These are phyloP conservation scores for Rhodotorula sp. DNA, from an alignment of 1,284 basidiomycete genomes.

Conservation along the genomic window DNA sequence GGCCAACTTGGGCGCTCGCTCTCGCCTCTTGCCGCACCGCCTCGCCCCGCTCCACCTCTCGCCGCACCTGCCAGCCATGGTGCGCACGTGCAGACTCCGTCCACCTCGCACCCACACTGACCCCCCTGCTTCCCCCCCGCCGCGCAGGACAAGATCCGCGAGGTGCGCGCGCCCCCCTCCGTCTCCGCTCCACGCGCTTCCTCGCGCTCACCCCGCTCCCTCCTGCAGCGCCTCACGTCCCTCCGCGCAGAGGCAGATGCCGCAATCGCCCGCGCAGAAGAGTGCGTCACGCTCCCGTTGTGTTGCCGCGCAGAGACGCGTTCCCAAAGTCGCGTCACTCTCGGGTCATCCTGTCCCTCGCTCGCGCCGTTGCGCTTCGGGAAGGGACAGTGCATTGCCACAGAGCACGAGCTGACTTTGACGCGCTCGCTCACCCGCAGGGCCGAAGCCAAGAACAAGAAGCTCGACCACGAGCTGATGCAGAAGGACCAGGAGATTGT, in stretches of 20 bases:
- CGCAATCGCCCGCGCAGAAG: slow-evolving; percentile 75
- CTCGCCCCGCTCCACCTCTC: no score
- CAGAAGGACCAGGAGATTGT: slow-evolving; percentile 84
- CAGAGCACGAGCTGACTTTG: neutral
- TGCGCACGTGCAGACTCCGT: neutral
- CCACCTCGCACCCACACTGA: neutral
- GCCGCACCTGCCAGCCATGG: neutral
- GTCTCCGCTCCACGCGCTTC: neutral
- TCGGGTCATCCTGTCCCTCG: neutral
- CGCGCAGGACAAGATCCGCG: slow-evolving; percentile 58
- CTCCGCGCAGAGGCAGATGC: slow-evolving; percentile 85
- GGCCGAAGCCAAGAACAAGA: slow-evolving; percentile 84
- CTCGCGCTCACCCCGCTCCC: neutral
- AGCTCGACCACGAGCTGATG: slow-evolving; percentile 64
- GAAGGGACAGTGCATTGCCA: no score
- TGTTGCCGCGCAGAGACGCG: no score
- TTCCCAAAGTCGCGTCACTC: neutral
- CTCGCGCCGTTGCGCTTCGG: no score
- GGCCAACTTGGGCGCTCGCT: neutral
- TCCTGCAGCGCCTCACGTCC: slow-evolving; percentile 57
- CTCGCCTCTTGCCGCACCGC: neutral
- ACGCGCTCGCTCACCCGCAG: slow-evolving; percentile 3
- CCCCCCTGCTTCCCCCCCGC: neutral
- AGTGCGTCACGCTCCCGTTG: slow-evolving; percentile 28
- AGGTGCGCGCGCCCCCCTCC: slow-evolving; percentile 50